phyloP scores from a whole-genome alignment of 805 yeast genomes.

The Schizosaccharomyces octosporus region DNA sequence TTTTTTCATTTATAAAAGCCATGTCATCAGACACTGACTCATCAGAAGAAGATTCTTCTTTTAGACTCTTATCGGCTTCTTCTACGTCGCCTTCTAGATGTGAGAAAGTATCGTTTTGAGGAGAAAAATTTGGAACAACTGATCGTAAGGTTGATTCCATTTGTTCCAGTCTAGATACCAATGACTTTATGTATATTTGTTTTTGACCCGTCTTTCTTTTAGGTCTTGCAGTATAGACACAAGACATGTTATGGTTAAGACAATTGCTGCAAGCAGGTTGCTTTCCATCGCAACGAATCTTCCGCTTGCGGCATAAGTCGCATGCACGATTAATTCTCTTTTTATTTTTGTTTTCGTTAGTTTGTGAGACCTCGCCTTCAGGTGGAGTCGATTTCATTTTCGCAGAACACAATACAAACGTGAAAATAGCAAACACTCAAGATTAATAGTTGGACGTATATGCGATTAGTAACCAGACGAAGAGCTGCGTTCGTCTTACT shows the following conservation, averaged over 20 bases:
- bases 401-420: background rate
- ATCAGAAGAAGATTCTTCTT: background rate
- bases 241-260: slow-evolving; percentile 8
- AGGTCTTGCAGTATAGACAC: slow-evolving; percentile 10
- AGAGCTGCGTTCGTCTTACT: too few relatives aligned
- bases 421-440: too few relatives aligned
- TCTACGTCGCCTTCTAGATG: background rate
- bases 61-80: background rate
- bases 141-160: slow-evolving; percentile 10
- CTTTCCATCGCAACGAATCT: slow-evolving; percentile 19
- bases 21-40: background rate
- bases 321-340: slow-evolving; percentile 23
- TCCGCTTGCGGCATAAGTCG: slow-evolving; percentile 23
- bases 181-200: slow-evolving; percentile 9
- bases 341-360: slow-evolving; percentile 2
- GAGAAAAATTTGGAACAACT: slow-evolving; percentile 5
- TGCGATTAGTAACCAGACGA: too few relatives aligned
- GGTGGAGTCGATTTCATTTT: background rate
- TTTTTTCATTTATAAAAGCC: background rate
- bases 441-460: background rate
- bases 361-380: background rate
- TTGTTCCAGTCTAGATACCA: slow-evolving; percentile 9
- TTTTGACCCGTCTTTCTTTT: slow-evolving; percentile 10
- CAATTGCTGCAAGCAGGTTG: slow-evolving; percentile 13
- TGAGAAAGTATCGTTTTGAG: background rate